Base-by-base conservation (phyloP, 805 yeast genomes). In the Saturnispora diversa region DNA sequence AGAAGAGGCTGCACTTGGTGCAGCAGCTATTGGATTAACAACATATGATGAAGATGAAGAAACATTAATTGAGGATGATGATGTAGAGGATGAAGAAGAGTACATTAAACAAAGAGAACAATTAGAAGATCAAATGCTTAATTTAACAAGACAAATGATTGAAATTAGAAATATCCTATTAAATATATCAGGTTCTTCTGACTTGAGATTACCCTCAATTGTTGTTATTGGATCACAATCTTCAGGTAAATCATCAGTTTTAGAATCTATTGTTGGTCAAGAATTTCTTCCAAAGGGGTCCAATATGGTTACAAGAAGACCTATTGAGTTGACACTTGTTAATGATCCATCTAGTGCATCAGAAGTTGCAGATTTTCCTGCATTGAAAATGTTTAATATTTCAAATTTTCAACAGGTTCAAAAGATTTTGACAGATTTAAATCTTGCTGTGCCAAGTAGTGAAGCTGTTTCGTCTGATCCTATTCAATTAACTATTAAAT, bases 171-270 rank as follows among this genome's bases (percentile, higher is more conserved):
- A 80, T 38, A 74, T 92, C 23, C 66, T 92, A 39, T 74, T 81
- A 43, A 77, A 74, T 45, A 76, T 92, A 13, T 92, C 86, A 51
- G 67, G 75, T 0, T 66, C 81, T 5, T 86, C 85, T 27, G 74
- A 85, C 10, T 66, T 92, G 36, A 84, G 80, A 50, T 67, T 92
- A 31, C 98, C 98, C 2, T 83, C 97, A 0, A 92, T 92, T 52
- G 97, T 92, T 23, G 98, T 92, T 2, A 76, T 92, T 46, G 99
- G 99, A 0, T 90, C 97, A 1, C 99, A 92, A 65, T 84, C 95
- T 6, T 84, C 95, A 31, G 99, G 99, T 33, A 92, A 92, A 60
- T 86, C 97, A 0, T 90, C 97, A 1, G 98, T 92, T 1, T 69
- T 92, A 35, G 98, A 92, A 59, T 76, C 96, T 6, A 84, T 92